Evolutionary conservation across 1,284 basidiomycete genomes (phyloP), one percentile per base, ranked within the genome.

Genomic region (Pseudozyma sp.): DNA sequence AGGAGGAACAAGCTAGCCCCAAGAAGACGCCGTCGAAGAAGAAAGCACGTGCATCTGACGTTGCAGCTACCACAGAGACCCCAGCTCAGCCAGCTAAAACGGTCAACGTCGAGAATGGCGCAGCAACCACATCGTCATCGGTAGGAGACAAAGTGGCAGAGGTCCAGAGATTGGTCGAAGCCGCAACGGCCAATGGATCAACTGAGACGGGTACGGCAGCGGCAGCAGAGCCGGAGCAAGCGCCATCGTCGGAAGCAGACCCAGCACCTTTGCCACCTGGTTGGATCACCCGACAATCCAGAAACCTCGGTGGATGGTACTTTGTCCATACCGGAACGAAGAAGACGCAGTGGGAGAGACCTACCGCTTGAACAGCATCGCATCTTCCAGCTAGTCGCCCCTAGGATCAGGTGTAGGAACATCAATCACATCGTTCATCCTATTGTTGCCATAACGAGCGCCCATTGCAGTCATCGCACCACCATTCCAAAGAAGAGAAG

Each of bases 261-360:
- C 64, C 68, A 12, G n/a, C 45, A 3, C 68, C 72, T n/a, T 61
- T 76, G 6, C 38, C 64, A 3, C 54, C 57, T 0, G 68, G 69
- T 3, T 76, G 73, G 73, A 36, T 52, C 1, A 18, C 58, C 5
- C 50, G 68, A 16, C 13, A 52, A 39, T 71, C 68, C 16, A 51
- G 64, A 13, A 76, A 48, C 6, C 34, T 55, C 12, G 68, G 68
- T n/a, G 47, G 60, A 35, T 52, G 39, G n/a, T 76, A 67, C 52
- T 76, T 68, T 38, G 69, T 76, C 11, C 60, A 76, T 44, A 34
- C 25, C n/a, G 45, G 48, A 38, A 76, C 73, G 14, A 67, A 61
- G 40, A 68, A 48, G 53, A 76, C 73, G 42, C 68, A 70, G 55
- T 76, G 73, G 73, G 64, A 76, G 51, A 44, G 64, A 18, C 73